These are phyloP conservation scores for Maudiozyma bulderi DNA, from an alignment of 805 yeast genomes.

Conservation along the genomic window DNA sequence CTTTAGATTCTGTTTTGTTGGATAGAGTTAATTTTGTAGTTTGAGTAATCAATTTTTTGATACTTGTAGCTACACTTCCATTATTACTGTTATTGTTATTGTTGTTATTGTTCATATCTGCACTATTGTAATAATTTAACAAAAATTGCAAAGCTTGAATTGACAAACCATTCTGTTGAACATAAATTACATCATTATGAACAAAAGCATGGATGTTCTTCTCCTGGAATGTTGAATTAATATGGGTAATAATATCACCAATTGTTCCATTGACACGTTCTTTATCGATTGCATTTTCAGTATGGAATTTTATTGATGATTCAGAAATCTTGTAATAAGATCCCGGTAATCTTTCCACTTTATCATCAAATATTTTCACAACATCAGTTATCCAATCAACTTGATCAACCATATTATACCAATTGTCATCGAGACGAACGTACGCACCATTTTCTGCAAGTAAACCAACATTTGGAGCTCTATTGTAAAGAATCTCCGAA, in stretches of 20 bases:
- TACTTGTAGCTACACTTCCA: background rate
- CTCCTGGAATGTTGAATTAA: constrained; percentile 62
- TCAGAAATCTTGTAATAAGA: constrained; percentile 65
- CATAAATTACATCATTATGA: constrained; percentile 55
- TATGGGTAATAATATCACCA: constrained; percentile 79
- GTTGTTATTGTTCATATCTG: constrained; percentile 9
- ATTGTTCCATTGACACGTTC: constrained; percentile 57
- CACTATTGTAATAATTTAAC: constrained; percentile 30
- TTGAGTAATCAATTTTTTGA: background rate
- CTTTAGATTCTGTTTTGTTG: background rate
- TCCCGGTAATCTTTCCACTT: constrained; percentile 71
- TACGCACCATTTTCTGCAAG: constrained; percentile 89
- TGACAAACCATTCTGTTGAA: constrained; percentile 56
- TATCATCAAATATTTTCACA: constrained; percentile 27
- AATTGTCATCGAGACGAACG: constrained; percentile 44
- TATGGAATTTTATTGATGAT: constrained; percentile 64
- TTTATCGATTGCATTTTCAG: constrained; percentile 53
- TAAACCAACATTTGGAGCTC: constrained; percentile 63
- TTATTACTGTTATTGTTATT: background rate
- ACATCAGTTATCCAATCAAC: constrained; percentile 33
- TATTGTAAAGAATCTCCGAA: constrained; percentile 56
- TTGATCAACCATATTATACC: constrained; percentile 56
- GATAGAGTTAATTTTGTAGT: background rate
- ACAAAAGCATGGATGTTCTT: constrained; percentile 69
- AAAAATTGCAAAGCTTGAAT: constrained; percentile 48